Conservation (phyloP, 495 filamentous ascomycete genomes). For the Oleoguttula mirabilis region DNA sequence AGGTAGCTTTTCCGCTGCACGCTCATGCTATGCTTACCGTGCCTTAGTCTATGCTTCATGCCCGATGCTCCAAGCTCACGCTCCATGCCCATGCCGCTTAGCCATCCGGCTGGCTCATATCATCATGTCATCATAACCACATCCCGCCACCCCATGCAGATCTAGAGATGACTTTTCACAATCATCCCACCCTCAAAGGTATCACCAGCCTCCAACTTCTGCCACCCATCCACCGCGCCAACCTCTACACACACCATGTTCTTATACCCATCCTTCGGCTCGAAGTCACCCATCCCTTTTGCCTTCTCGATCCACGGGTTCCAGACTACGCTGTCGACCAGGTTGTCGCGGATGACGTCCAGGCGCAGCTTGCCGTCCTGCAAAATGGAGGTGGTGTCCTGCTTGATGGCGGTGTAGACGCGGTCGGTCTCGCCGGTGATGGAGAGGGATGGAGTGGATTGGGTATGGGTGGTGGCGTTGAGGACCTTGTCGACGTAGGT, state of each 20-base stretch:
- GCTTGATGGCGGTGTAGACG: conserved; percentile 44
- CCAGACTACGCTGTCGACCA: conserved; percentile 87
- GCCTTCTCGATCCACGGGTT: conserved; percentile 90
- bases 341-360: conserved; percentile 63
- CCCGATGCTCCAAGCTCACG: no score
- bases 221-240: conserved; percentile 69
- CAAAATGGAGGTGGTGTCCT: conserved; percentile 43
- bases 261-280: conserved; percentile 75
- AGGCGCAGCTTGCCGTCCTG: conserved; percentile 52
- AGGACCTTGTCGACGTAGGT: conserved; percentile 74
- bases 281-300: conserved; percentile 72
- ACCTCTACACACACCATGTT: conserved; percentile 91
- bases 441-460: conserved; percentile 39
- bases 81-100: no score
- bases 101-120: no score
- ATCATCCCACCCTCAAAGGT: conserved; percentile 83
- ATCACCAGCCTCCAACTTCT: conserved; percentile 72
- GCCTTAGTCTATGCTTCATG: no score
- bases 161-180: conserved; percentile 38
- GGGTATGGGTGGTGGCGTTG: conserved; percentile 43
- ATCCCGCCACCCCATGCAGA: no score
- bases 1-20: no score
- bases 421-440: conserved; percentile 75
- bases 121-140: no score
- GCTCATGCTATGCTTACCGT: no score